Evolutionary conservation across 805 yeast species (phyloP).

Genomic region (Ogataea nakhonphanomensis): DNA sequence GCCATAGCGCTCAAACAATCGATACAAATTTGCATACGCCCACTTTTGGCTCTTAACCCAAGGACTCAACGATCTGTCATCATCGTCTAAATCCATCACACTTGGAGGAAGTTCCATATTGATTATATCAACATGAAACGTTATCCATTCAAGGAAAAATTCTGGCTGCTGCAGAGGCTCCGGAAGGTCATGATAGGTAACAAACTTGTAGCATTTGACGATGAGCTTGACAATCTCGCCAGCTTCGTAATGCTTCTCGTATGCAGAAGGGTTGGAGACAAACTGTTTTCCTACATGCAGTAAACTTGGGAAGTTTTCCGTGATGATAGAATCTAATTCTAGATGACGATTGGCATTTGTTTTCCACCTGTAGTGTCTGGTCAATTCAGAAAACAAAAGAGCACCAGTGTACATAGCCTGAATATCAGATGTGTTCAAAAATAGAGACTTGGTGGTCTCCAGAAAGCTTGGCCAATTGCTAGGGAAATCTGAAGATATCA

Average conservation of each 20-base stretch:
- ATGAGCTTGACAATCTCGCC: constrained; percentile 78
- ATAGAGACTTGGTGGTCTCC: constrained; percentile 43
- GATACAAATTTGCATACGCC: constrained; percentile 75
- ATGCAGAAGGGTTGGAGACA: constrained; percentile 34
- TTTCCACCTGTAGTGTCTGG: constrained; percentile 75
- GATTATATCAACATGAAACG: constrained; percentile 67
- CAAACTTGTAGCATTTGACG: constrained; percentile 77
- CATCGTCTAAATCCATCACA: constrained; percentile 47
- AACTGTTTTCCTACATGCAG: constrained; percentile 60
- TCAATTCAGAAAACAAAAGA: constrained; percentile 69
- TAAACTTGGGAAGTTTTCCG: constrained; percentile 63
- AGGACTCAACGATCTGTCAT: constrained; percentile 49
- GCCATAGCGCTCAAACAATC: constrained; percentile 71
- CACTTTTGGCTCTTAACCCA: constrained; percentile 84
- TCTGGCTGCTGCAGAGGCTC: constrained; percentile 54
- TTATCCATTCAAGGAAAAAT: constrained; percentile 62
- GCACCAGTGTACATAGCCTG: constrained; percentile 60
- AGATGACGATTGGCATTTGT: constrained; percentile 50
- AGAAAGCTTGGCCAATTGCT: constrained; percentile 54
- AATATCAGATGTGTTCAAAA: constrained; percentile 42
- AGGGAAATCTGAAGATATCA: constrained; percentile 43
- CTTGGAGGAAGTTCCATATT: constrained; percentile 55
- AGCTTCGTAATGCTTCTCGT: constrained; percentile 25
- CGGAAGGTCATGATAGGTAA: constrained; percentile 79
- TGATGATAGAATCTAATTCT: constrained; percentile 57